Conservation (phyloP, 306 rosid genomes). For the Lagenaria siceraria region DNA sequence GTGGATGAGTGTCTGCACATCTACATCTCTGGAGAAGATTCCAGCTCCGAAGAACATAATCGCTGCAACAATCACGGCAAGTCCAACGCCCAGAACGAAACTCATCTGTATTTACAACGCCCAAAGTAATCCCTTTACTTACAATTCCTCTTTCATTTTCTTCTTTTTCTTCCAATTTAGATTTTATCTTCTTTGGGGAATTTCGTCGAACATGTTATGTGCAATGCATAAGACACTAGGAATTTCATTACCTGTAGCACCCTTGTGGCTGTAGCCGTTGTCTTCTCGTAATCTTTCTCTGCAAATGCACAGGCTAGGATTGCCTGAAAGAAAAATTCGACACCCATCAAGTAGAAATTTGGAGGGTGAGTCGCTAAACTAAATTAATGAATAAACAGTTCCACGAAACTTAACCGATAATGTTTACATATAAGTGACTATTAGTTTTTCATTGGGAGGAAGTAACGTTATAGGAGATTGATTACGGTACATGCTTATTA, state of each 20-base stretch:
- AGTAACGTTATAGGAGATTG: no score
- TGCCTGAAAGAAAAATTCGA: conserved; percentile 35
- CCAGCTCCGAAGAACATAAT: conserved; percentile 13
- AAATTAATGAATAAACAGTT: no score
- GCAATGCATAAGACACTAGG: background rate
- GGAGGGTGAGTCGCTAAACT: no score
- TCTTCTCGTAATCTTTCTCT: conserved; percentile 51
- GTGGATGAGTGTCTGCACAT: conserved; percentile 20
- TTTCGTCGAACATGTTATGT: background rate
- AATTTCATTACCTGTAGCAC: conserved; percentile 46
- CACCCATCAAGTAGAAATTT: background rate
- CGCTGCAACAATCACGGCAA: conserved; percentile 11
- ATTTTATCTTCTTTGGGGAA: background rate
- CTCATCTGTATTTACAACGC: conserved; percentile 16
- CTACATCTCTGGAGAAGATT: conserved; percentile 18
- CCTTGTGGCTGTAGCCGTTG: conserved; percentile 53
- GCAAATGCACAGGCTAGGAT: conserved; percentile 89
- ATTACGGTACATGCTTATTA: no score
- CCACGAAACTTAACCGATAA: no score
- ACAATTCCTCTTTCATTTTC: background rate
- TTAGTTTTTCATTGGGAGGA: no score
- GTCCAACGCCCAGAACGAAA: conserved; percentile 18
- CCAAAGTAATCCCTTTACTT: background rate
- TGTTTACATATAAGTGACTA: no score
- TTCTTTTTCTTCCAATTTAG: background rate